phyloP scores from a whole-genome alignment of 2,329 filamentous ascomycete genomes.

The Dactylella cylindrospora region DNA sequence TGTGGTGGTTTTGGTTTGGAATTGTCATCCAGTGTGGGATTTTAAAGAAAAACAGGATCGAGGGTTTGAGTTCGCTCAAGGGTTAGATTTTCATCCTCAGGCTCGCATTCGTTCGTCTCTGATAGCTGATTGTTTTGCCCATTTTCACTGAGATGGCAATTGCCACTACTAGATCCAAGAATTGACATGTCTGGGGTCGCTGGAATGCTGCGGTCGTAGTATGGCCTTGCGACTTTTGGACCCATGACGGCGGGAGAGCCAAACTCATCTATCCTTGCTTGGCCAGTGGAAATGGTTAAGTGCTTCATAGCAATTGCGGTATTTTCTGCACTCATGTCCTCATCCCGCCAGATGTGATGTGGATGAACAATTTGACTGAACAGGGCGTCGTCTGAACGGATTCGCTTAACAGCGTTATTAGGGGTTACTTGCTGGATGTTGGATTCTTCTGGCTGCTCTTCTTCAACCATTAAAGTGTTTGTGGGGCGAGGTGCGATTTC shows the following conservation, averaged over 20 bases:
- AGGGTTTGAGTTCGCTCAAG: slow-evolving; percentile 1
- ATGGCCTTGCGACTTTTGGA: slow-evolving; percentile 2
- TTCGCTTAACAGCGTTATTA: slow-evolving; percentile 13
- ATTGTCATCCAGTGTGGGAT: no score
- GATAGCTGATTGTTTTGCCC: slow-evolving; percentile 34
- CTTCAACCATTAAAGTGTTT: slow-evolving; percentile 20
- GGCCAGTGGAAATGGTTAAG: slow-evolving; percentile 29
- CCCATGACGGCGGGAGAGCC: neutral
- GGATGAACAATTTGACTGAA: slow-evolving; percentile 34
- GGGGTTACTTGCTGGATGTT: slow-evolving; percentile 3
- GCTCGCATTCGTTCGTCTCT: slow-evolving; percentile 1
- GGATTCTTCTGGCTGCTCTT: slow-evolving; percentile 13
- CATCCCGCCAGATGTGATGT: slow-evolving; percentile 36
- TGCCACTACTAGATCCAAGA: slow-evolving; percentile 1
- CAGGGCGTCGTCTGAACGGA: slow-evolving; percentile 28
- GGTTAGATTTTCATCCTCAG: neutral
- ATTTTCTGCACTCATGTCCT: slow-evolving; percentile 2
- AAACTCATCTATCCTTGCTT: slow-evolving; percentile 5
- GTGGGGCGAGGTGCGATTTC: slow-evolving; percentile 19
- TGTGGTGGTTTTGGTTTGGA: no score
- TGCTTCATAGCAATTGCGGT: slow-evolving; percentile 16
- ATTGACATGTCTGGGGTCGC: slow-evolving; percentile 5
- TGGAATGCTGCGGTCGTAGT: neutral
- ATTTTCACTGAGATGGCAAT: slow-evolving; percentile 11
- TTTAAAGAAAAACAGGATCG: slow-evolving; percentile 36